These are phyloP conservation scores for Zymoseptoria pseudotritici DNA, from an alignment of 2,329 filamentous ascomycete genomes.

Conservation along the genomic window DNA sequence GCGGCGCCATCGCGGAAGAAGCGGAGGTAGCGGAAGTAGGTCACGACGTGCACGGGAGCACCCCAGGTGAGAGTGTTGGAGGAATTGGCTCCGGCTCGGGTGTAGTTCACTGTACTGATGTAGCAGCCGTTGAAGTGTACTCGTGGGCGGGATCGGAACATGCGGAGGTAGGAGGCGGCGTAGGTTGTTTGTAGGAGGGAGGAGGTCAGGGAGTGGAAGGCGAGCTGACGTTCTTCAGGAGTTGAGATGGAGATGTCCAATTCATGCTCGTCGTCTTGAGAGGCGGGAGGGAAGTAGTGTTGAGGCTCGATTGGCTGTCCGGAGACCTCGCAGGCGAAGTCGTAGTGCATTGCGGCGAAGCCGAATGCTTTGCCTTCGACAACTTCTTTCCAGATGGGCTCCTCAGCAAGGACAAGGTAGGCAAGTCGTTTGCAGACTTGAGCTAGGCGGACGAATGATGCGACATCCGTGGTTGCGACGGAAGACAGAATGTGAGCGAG, in stretches of 20 bases:
- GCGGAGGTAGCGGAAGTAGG: constrained; percentile 93
- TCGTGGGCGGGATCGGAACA: constrained; percentile 77
- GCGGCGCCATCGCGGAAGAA: constrained; percentile 86
- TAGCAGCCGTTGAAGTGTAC: constrained; percentile 94
- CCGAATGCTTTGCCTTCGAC: constrained; percentile 66
- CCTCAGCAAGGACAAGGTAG: constrained; percentile 75
- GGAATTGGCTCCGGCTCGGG: constrained; percentile 68
- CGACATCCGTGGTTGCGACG: constrained; percentile 66
- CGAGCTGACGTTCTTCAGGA: constrained; percentile 15
- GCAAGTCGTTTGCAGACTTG: constrained; percentile 82
- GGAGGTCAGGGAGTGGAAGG: constrained; percentile 20
- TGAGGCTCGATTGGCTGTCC: constrained; percentile 35
- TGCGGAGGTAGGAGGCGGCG: constrained; percentile 44
- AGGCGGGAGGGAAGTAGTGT: neutral
- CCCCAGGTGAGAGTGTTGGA: constrained; percentile 67
- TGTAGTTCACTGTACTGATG: constrained; percentile 94
- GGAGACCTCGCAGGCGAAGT: constrained; percentile 57
- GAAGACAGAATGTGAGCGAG: constrained; percentile 69
- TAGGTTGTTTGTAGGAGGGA: constrained; percentile 24
- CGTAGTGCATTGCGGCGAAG: constrained; percentile 75
- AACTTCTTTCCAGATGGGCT: constrained; percentile 76
- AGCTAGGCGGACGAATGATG: constrained; percentile 65
- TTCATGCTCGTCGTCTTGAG: constrained; percentile 17
- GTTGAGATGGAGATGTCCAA: constrained; percentile 8
- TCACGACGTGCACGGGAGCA: constrained; percentile 86